A percentile compares a stretch with the other conserved stretches of the same genome.
Conservation (phyloP, 73 alveolate species). For the Symbiodinium natans region DNA sequence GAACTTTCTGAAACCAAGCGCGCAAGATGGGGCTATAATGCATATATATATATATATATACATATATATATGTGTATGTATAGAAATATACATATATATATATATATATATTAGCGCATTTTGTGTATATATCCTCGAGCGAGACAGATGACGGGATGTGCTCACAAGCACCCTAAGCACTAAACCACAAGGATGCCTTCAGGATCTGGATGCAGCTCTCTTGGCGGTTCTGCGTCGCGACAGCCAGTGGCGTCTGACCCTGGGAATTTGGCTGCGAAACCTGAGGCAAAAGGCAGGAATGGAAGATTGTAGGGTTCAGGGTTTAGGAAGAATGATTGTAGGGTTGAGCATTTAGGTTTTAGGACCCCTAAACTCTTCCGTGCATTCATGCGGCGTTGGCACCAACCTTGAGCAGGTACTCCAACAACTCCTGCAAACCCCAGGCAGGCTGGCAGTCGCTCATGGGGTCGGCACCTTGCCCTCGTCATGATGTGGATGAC, state of each 20-base stretch:
- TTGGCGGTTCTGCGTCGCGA: conserved; percentile 23
- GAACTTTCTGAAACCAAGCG: no score
- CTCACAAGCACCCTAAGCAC: no score
- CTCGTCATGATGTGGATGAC: no score
- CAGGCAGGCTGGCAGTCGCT: no score
- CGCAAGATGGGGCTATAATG: no score
- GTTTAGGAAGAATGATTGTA: neutral
- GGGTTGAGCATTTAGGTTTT: no score
- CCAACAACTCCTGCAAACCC: conserved; percentile 47
- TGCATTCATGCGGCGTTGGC: neutral
- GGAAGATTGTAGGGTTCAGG: neutral
- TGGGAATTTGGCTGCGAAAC: conserved; percentile 7
- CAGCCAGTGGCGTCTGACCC: conserved; percentile 18
- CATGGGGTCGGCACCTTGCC: no score
- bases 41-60: no score
- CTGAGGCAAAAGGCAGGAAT: neutral
- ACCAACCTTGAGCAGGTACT: conserved; percentile 61
- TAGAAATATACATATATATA: neutral
- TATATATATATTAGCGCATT: no score
- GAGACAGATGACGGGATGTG: neutral
- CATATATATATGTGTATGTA: neutral
- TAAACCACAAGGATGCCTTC: neutral
- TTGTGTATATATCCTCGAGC: no score
- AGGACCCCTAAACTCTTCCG: neutral
- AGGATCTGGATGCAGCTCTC: neutral